Conservation (phyloP, 129 eudicot genomes). For the Mikania micrantha region DNA sequence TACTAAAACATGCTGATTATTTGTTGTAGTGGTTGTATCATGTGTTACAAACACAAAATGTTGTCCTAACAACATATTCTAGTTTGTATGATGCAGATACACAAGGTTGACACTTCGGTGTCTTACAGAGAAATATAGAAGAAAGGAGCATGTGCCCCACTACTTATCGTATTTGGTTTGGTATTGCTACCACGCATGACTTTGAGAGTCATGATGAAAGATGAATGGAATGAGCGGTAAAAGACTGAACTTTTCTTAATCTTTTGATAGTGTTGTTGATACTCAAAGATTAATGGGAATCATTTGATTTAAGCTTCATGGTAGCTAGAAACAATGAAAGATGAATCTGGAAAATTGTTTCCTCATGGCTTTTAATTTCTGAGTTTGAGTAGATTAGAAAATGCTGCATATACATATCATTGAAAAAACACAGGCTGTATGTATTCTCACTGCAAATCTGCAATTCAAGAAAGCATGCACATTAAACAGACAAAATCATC, state of each 20-base stretch:
- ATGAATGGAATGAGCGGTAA: constrained; percentile 86
- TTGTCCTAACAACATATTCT: too few relatives aligned
- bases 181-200: too few relatives aligned
- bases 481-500: background rate
- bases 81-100: constrained; percentile 59
- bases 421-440: background rate
- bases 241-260: background rate
- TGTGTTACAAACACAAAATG: too few relatives aligned
- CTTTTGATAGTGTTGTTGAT: constrained; percentile 7
- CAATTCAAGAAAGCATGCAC: background rate
- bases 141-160: too few relatives aligned
- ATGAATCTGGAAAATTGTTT: constrained; percentile 13
- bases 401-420: background rate
- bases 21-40: too few relatives aligned
- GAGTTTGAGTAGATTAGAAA: too few relatives aligned
- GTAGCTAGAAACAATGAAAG: background rate
- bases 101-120: constrained; percentile 94
- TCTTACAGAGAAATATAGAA: too few relatives aligned
- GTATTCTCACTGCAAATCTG: background rate
- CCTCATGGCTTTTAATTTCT: background rate
- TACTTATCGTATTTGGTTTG: too few relatives aligned
- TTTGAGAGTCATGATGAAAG: too few relatives aligned
- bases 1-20: too few relatives aligned
- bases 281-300: constrained; percentile 34
- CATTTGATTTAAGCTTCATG: constrained; percentile 56